Percentiles rank a stretch among this genome's conserved stretches.
These are phyloP conservation scores for Cryphonectria radicalis DNA, from an alignment of 2,329 filamentous ascomycete genomes.

Conservation along the genomic window DNA sequence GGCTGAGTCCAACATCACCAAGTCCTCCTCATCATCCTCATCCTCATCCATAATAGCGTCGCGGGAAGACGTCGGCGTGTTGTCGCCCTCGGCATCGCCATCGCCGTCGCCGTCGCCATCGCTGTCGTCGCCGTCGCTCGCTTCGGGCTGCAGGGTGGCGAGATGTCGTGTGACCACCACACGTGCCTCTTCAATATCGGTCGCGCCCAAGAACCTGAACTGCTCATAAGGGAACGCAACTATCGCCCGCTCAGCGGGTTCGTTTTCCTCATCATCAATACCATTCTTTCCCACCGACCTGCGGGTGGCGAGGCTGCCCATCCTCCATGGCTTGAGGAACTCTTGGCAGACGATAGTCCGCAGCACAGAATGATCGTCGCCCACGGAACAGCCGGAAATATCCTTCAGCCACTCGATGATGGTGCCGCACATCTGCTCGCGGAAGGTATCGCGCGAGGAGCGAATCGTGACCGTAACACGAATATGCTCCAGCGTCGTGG, in stretches of 20 bases:
- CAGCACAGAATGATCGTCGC: conserved; percentile 77
- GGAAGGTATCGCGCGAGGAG: conserved; percentile 90
- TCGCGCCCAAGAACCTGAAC: conserved; percentile 37
- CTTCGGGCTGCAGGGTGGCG: conserved; percentile 31
- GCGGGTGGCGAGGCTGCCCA: conserved; percentile 83
- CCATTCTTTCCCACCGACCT: conserved; percentile 76
- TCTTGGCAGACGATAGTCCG: conserved; percentile 87
- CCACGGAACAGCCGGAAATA: conserved; percentile 86
- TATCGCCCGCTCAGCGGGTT: conserved; percentile 46
- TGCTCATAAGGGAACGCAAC: conserved; percentile 44
- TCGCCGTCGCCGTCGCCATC: conserved; percentile 55
- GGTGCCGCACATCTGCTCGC: conserved; percentile 98
- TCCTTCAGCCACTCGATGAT: conserved; percentile 96
- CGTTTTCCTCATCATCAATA: conserved; percentile 77
- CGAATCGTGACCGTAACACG: conserved; percentile 95
- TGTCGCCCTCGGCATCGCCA: conserved; percentile 45
- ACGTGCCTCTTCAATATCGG: conserved; percentile 36
- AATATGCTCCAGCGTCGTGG: conserved; percentile 89
- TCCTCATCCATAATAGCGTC: conserved; percentile 40
- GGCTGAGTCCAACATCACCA: conserved; percentile 61
- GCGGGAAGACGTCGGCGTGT: conserved; percentile 41
- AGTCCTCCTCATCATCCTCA: conserved; percentile 55
- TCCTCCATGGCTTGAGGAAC: conserved; percentile 83
- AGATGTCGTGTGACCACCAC: conserved; percentile 28
- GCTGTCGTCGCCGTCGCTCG: conserved; percentile 46